Conservation (phyloP, 2,329 filamentous ascomycete species). For the Helminthosporium solani region DNA sequence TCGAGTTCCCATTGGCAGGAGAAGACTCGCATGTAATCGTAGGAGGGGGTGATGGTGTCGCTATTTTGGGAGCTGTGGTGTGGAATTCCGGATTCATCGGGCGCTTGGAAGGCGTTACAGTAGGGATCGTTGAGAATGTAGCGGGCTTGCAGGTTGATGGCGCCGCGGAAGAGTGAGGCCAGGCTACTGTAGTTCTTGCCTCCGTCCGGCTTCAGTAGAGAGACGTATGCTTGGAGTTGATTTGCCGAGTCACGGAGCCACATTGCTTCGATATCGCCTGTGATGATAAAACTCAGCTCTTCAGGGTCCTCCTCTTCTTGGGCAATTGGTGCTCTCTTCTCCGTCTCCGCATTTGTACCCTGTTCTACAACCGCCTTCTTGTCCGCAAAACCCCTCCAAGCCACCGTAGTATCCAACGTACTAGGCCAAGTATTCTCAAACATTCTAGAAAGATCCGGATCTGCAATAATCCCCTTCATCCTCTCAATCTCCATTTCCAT, state of each 20-base stretch:
- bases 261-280: conserved; percentile 59
- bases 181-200: conserved; percentile 54
- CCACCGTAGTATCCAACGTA: conserved; percentile 72
- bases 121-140: conserved; percentile 63
- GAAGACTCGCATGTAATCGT: conserved; percentile 49
- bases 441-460: conserved; percentile 64
- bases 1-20: conserved; percentile 57
- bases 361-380: neutral
- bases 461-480: conserved; percentile 42
- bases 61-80: conserved; percentile 40
- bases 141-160: conserved; percentile 70
- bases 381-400: conserved; percentile 59
- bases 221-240: conserved; percentile 68
- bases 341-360: neutral
- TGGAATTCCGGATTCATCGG: conserved; percentile 47
- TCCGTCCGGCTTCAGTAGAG: conserved; percentile 54
- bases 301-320: conserved; percentile 40
- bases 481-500: conserved; percentile 44
- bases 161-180: conserved; percentile 66
- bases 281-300: conserved; percentile 62
- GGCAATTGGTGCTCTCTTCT: neutral
- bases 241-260: conserved; percentile 61
- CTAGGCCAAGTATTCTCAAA: conserved; percentile 74
- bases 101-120: conserved; percentile 56
- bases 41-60: conserved; percentile 47